phyloP scores from a whole-genome alignment of 306 rosid species.

The Malus sieversii region DNA sequence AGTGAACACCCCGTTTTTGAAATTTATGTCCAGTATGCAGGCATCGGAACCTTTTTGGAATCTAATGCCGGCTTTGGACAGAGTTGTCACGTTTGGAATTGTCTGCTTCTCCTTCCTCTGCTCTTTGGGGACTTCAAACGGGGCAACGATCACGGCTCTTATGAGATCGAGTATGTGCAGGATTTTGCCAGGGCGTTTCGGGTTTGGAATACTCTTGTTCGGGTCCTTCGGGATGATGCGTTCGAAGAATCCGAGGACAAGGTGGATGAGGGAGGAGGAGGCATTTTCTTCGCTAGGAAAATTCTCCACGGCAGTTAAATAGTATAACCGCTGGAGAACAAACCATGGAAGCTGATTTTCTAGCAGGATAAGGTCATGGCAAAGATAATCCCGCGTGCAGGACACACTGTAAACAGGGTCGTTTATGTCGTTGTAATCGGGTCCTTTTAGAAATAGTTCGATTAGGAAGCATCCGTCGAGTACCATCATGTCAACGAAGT shows the following conservation, averaged over 20 bases:
- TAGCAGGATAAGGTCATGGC: slow-evolving; percentile 14
- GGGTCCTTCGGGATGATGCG: not conserved
- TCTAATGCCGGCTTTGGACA: not conserved
- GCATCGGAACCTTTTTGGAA: not conserved
- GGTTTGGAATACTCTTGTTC: not conserved
- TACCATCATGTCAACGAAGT: slow-evolving; percentile 13
- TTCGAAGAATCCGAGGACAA: not conserved
- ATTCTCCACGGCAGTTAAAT: not conserved
- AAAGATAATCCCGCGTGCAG: not conserved
- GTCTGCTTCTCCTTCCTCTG: not conserved
- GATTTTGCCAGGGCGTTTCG: too few species aligned
- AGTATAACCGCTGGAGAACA: slow-evolving; percentile 2
- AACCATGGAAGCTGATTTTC: slow-evolving; percentile 29
- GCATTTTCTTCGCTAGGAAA: not conserved
- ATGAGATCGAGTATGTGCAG: not conserved
- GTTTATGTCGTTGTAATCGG: not conserved
- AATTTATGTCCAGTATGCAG: not conserved
- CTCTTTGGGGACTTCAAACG: not conserved
- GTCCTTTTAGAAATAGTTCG: slow-evolving; percentile 10
- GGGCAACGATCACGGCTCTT: not conserved
- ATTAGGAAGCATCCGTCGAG: slow-evolving; percentile 27
- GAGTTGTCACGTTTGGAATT: not conserved
- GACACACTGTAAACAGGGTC: slow-evolving; percentile 12
- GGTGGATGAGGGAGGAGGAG: not conserved
- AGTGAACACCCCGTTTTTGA: not conserved